Evolutionary conservation across 257 asterid species (phyloP), one percentile per base, ranked within the genome.

Genomic region (Solanum paucissectum): DNA sequence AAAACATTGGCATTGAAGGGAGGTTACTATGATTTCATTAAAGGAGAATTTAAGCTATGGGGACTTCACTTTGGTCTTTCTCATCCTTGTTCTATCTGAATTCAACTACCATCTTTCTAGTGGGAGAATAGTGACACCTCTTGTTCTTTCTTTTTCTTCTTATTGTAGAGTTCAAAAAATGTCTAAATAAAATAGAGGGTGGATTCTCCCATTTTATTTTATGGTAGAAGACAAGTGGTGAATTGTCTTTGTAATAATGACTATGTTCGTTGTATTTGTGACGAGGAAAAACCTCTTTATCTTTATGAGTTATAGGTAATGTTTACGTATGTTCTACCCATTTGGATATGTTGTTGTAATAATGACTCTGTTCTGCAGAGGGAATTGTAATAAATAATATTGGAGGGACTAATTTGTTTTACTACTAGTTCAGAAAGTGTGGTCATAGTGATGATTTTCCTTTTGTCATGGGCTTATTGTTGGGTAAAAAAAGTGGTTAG

Each of bases 41-140:
- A 91, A 52, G 99, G 99, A 87, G 91, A 90, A 69, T 95, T 95
- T 71, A 97, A 96, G 97, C 98, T 96, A 66, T 96, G 99, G 99
- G 91, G 93, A 72, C 95, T 95, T 29, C 95, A 96, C 5, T 95
- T 95, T 88, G 71, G 92, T 72, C 92, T 94, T 73, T 94, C 98
- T 89, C 90, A 95, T 33, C 64, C 94, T 89, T 88, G 93, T 92
- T 92, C 98, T 89, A 94, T 95, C 92, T 95, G 97, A 93, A 89
- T 92, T 88, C 87, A 88, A 44, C 85, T 46, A 44, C 16, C 9
- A 16, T 25, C 16, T 13, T 16, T 52, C 25, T 13, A 21, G 4
- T 3, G 64, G 38, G 32, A 27, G 49, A 77, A 13, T 32, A 77
- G 0, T 14, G 12, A 13, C 36, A 79, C 36, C 37, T 40, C 4